Conservation (phyloP, 2,329 filamentous ascomycete species). For the Tolypocladium paradoxum region DNA sequence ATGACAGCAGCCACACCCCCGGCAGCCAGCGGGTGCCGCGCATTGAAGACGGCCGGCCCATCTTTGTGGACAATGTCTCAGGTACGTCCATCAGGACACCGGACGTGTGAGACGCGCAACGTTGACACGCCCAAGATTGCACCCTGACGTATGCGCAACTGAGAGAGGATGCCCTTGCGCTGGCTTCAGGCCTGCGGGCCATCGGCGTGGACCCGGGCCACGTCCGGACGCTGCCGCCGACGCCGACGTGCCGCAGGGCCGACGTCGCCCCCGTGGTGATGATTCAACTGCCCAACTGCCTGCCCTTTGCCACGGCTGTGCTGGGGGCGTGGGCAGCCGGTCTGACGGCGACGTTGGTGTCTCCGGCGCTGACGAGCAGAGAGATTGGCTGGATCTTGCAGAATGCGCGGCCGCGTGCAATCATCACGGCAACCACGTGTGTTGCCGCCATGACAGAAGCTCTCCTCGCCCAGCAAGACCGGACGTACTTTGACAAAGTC, state of each 20-base stretch:
- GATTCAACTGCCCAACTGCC: neutral
- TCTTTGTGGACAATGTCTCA: neutral
- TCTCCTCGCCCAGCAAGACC: neutral
- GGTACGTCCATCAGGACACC: neutral
- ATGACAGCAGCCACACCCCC: neutral
- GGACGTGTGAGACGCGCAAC: neutral
- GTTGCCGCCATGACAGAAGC: neutral
- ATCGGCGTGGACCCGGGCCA: neutral
- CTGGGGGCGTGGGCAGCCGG: neutral
- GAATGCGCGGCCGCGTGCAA: neutral
- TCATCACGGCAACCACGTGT: neutral
- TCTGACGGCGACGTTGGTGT: neutral
- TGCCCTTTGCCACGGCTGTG: neutral
- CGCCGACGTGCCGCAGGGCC: neutral
- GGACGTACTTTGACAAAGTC: neutral
- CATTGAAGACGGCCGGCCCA: neutral
- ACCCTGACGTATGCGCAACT: neutral
- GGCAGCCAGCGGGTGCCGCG: neutral
- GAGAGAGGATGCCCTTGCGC: neutral
- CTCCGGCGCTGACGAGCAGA: neutral
- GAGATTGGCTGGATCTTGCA: neutral
- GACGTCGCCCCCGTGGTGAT: neutral
- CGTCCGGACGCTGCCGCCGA: neutral
- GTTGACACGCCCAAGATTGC: neutral
- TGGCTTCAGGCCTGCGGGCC: neutral